Conservation (phyloP, 2,329 filamentous ascomycete genomes). For the Celoporthe dispersa region DNA sequence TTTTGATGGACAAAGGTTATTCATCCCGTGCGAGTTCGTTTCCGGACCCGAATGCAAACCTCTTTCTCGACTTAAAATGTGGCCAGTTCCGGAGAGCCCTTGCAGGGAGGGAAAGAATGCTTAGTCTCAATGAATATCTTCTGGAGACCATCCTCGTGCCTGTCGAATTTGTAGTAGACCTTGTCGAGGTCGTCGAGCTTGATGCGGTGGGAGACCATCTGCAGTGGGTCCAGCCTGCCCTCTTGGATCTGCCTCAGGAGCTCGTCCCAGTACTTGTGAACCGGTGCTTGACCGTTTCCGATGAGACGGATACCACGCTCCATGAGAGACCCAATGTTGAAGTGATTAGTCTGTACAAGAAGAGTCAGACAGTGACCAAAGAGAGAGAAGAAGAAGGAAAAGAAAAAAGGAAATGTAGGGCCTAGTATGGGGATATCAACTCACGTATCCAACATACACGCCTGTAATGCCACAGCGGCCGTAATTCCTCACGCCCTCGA, state of each 20-base stretch:
- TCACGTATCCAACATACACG: conserved; percentile 64
- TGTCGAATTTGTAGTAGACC: conserved; percentile 67
- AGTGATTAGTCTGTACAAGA: conserved; percentile 68
- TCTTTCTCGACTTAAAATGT: conserved; percentile 39
- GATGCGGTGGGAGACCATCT: conserved; percentile 82
- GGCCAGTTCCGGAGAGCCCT: conserved; percentile 50
- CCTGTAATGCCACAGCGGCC: conserved; percentile 80
- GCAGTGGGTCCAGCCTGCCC: conserved; percentile 72
- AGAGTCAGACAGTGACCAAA: background rate
- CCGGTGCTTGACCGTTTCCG: conserved; percentile 69
- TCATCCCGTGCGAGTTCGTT: background rate
- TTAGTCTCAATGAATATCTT: conserved; percentile 74
- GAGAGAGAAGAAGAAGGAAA: background rate
- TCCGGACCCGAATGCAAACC: too few species aligned
- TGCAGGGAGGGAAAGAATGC: conserved; percentile 54
- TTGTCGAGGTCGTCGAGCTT: conserved; percentile 73
- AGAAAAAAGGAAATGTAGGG: too few species aligned
- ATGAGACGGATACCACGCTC: conserved; percentile 82
- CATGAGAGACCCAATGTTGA: conserved; percentile 85
- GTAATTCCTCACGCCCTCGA: conserved; percentile 72
- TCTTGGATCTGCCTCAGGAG: conserved; percentile 70
- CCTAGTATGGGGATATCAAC: conserved; percentile 42
- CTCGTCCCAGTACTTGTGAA: conserved; percentile 83
- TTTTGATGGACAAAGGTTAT: background rate
- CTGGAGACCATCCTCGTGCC: conserved; percentile 71